Evolutionary conservation across 108 stramenopile species (phyloP).

Genomic region (Aureococcus anophagefferens): DNA sequence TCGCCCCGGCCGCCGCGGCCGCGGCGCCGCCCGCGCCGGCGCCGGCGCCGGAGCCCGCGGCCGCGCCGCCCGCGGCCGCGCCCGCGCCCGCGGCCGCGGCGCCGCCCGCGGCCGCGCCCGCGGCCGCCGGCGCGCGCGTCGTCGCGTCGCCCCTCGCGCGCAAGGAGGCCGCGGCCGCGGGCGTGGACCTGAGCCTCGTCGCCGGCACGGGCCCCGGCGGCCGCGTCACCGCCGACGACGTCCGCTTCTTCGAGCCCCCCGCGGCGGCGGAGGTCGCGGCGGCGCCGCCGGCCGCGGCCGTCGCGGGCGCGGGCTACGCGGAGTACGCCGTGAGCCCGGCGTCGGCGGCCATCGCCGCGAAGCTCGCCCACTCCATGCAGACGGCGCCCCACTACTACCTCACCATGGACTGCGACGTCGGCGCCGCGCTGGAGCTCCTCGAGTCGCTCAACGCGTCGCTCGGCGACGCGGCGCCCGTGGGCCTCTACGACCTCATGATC

Average conservation of each 20-base stretch:
- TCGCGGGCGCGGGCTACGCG: constrained; percentile 30
- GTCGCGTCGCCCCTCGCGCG: constrained; percentile 81
- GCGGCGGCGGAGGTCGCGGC: constrained; percentile 21
- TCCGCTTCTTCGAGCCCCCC: constrained; percentile 57
- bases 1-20: constrained; percentile 22
- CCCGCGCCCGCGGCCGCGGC: constrained; percentile 9
- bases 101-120: constrained; percentile 15
- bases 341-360: constrained; percentile 52
- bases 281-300: constrained; percentile 16
- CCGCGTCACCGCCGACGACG: constrained; percentile 86
- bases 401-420: constrained; percentile 75
- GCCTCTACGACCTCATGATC: constrained; percentile 79
- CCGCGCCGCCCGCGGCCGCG: constrained; percentile 26
- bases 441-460: constrained; percentile 57
- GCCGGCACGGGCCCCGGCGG: constrained; percentile 85
- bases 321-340: constrained; percentile 39
- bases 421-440: constrained; percentile 65
- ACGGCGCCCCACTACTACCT: constrained; percentile 96
- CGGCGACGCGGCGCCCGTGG: constrained; percentile 52
- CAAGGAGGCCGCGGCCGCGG: constrained; percentile 69
- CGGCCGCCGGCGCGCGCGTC: constrained; percentile 54
- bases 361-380: constrained; percentile 66
- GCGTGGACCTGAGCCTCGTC: constrained; percentile 54
- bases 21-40: constrained; percentile 29
- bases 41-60: constrained; percentile 18